A percentile compares a stretch with the other conserved stretches of the same genome.
phyloP scores from a whole-genome alignment of 257 asterid species.

The Solanum bulbocastanum region DNA sequence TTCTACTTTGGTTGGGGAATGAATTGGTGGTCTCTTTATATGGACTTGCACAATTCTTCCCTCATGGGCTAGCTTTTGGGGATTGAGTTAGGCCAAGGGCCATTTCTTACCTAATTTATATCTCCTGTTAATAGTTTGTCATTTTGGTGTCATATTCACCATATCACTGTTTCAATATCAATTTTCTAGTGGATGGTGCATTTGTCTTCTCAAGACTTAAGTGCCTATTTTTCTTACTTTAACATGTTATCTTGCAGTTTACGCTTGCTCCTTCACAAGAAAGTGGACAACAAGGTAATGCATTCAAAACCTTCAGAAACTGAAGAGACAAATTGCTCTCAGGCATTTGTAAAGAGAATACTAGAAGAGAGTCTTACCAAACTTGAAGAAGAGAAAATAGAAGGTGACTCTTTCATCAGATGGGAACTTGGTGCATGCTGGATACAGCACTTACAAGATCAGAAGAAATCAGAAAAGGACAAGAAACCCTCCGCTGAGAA shows the following conservation, averaged over 20 bases:
- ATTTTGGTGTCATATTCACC: not conserved
- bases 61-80: not conserved
- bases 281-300: constrained; percentile 32
- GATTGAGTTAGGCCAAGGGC: not conserved
- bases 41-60: not conserved
- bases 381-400: constrained; percentile 63
- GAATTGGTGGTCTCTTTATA: not conserved
- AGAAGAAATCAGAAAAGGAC: constrained; percentile 84
- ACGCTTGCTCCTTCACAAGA: constrained; percentile 77
- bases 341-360: constrained; percentile 60
- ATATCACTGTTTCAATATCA: not conserved
- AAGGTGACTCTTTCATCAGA: constrained; percentile 59
- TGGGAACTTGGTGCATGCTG: constrained; percentile 99
- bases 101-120: not conserved
- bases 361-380: constrained; percentile 73
- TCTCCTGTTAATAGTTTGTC: not conserved
- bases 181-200: not conserved
- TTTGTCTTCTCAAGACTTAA: not conserved
- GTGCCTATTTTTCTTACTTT: constrained; percentile 5
- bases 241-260: constrained; percentile 46
- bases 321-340: constrained; percentile 45
- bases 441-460: constrained; percentile 95
- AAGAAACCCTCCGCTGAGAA: constrained; percentile 60
- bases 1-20: not conserved
- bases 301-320: constrained; percentile 34